Percentiles rank a stretch among this genome's conserved stretches.
These are phyloP conservation scores for Kondoa subrosea DNA, from an alignment of 768 basidiomycete genomes.

Conservation along the genomic window DNA sequence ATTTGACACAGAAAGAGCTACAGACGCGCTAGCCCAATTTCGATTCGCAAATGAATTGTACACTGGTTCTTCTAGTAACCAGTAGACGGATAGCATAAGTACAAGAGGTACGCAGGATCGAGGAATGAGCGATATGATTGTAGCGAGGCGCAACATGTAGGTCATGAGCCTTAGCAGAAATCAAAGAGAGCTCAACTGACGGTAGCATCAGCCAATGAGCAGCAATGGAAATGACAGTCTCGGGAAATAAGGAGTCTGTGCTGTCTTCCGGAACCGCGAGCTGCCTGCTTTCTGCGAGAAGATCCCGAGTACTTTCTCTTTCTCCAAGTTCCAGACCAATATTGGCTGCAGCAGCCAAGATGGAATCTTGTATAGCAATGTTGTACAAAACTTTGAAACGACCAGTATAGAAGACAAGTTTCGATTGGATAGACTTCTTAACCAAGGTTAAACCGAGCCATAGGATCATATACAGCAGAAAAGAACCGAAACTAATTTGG, in stretches of 20 bases:
- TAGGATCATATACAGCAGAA: background rate
- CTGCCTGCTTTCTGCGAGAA: background rate
- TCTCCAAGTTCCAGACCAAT: background rate
- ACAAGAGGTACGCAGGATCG: background rate
- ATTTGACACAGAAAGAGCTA: background rate
- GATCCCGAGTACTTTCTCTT: background rate
- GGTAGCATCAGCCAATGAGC: background rate
- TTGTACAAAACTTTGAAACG: background rate
- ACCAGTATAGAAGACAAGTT: background rate
- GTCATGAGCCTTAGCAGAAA: background rate
- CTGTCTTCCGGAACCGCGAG: background rate
- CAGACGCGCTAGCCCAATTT: background rate
- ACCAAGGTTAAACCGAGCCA: background rate
- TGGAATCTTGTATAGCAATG: background rate
- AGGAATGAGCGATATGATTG: background rate
- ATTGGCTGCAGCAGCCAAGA: background rate
- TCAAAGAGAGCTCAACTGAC: background rate
- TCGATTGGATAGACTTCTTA: background rate
- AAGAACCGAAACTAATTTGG: background rate
- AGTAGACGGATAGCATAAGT: background rate
- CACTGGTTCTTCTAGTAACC: background rate
- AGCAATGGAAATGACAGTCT: background rate
- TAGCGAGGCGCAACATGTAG: background rate
- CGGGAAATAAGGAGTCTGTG: background rate
- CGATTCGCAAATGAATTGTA: background rate